Evolutionary conservation across 768 basidiomycete species (phyloP).

Genomic region (Phanerochaete carnosa): DNA sequence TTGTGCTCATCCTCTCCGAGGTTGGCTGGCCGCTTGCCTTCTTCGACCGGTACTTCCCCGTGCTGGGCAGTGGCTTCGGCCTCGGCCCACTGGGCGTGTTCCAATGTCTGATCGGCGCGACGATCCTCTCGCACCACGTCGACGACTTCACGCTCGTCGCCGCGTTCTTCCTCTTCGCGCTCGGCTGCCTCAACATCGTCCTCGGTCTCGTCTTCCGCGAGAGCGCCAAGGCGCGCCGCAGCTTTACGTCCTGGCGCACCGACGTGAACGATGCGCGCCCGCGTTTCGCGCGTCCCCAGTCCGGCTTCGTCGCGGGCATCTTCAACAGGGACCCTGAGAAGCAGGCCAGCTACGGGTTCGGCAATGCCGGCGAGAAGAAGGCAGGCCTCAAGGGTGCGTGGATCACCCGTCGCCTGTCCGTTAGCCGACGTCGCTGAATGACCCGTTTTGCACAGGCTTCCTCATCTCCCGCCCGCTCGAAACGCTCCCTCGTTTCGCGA

Average conservation of each 20-base stretch:
- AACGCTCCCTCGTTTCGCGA: slow-evolving; percentile 49
- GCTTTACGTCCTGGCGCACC: slow-evolving; percentile 64
- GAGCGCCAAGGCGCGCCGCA: slow-evolving; percentile 59
- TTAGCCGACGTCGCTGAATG: neutral
- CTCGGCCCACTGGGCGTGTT: slow-evolving; percentile 85
- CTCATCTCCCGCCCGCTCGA: slow-evolving; percentile 56
- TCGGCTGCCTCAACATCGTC: slow-evolving; percentile 88
- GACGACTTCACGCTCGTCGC: slow-evolving; percentile 87
- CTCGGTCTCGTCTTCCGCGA: slow-evolving; percentile 80
- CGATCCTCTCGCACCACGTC: slow-evolving; percentile 60
- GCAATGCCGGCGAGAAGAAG: slow-evolving; percentile 75
- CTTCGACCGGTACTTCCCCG: slow-evolving; percentile 84
- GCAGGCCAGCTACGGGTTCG: slow-evolving; percentile 67
- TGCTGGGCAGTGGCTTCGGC: slow-evolving; percentile 81
- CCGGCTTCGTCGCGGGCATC: slow-evolving; percentile 20
- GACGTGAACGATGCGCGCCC: slow-evolving; percentile 36
- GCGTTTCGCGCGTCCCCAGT: slow-evolving; percentile 18
- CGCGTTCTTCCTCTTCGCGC: slow-evolving; percentile 87
- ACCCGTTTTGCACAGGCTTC: slow-evolving; percentile 38
- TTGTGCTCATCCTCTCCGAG: slow-evolving; percentile 82
- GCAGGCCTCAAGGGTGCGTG: slow-evolving; percentile 60
- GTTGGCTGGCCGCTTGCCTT: slow-evolving; percentile 74
- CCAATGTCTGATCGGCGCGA: slow-evolving; percentile 74
- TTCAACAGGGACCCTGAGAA: slow-evolving; percentile 26
- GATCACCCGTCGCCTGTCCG: slow-evolving; percentile 9